Evolutionary conservation across 192 early-diverging fungal species (phyloP).

Genomic region (Coemansia biformis): DNA sequence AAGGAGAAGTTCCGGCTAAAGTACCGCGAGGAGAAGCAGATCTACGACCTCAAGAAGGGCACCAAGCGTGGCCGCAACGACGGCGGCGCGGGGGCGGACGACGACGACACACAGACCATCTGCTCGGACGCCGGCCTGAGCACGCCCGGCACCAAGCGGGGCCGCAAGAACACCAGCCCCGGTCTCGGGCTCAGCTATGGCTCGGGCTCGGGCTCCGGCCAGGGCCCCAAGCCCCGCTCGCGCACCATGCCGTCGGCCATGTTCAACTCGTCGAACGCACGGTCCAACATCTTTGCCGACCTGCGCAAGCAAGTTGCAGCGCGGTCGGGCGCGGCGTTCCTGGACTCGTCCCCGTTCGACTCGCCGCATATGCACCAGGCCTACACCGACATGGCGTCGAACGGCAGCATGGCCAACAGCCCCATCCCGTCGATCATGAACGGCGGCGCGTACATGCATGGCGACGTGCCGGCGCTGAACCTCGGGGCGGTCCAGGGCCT

Average conservation of each 20-base stretch:
- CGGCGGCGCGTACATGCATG: constrained; percentile 8
- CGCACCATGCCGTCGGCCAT: constrained; percentile 31
- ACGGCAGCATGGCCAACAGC: neutral
- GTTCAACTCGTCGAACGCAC: constrained; percentile 14
- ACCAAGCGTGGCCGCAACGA: constrained; percentile 19
- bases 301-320: constrained; percentile 41
- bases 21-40: constrained; percentile 41
- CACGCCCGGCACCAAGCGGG: constrained; percentile 4
- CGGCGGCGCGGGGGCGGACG: neutral
- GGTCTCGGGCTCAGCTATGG: constrained; percentile 13
- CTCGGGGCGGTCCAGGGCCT: constrained; percentile 15
- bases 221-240: constrained; percentile 27
- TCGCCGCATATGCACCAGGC: constrained; percentile 16
- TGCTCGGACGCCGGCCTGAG: constrained; percentile 1
- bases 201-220: constrained; percentile 1
- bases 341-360: constrained; percentile 27
- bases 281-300: constrained; percentile 17
- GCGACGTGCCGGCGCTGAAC: constrained; percentile 13
- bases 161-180: constrained; percentile 6
- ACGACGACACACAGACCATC: constrained; percentile 1
- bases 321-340: constrained; percentile 14
- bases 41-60: constrained; percentile 41
- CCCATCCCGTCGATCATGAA: constrained; percentile 17
- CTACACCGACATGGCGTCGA: constrained; percentile 12
- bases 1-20: constrained; percentile 38